Conservation (phyloP, 306 rosid genomes). For the Casuarina cunninghamiana region DNA sequence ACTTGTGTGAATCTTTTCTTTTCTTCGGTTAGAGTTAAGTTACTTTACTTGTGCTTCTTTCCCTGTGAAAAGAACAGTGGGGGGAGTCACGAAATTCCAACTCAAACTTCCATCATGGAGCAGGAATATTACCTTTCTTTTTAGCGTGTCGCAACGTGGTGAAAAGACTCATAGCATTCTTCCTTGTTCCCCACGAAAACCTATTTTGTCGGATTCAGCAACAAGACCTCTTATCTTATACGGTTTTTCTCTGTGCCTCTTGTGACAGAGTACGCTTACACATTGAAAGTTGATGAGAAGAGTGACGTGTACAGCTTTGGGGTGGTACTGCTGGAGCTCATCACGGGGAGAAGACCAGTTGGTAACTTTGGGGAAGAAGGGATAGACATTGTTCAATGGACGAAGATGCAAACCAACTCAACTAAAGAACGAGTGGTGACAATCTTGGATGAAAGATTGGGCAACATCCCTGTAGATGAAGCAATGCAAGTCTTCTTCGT, state of each 20-base stretch:
- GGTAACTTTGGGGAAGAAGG: slow-evolving; percentile 90
- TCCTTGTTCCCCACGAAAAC: not conserved
- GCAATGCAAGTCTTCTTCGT: slow-evolving; percentile 80
- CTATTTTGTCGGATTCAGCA: not conserved
- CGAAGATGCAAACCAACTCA: slow-evolving; percentile 60
- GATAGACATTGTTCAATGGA: slow-evolving; percentile 87
- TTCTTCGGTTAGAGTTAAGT: slow-evolving; percentile 1
- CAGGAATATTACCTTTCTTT: not conserved
- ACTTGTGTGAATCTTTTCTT: slow-evolving; percentile 24
- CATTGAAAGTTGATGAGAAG: slow-evolving; percentile 78
- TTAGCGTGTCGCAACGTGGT: not conserved
- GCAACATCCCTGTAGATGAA: slow-evolving; percentile 56
- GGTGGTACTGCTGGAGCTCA: slow-evolving; percentile 73
- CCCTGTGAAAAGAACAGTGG: slow-evolving; percentile 2
- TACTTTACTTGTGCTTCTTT: slow-evolving; percentile 16
- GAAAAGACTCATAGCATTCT: not conserved
- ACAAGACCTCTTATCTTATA: not conserved
- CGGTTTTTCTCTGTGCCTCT: not conserved
- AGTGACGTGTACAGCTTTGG: slow-evolving; percentile 92
- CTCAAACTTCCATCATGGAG: not conserved
- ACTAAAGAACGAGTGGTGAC: slow-evolving; percentile 58
- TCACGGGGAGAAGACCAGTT: slow-evolving; percentile 73
- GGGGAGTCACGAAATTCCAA: slow-evolving; percentile 2
- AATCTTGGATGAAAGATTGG: slow-evolving; percentile 61
- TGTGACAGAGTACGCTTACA: slow-evolving; percentile 85